Conservation (phyloP, 2,329 filamentous ascomycete species). For the Fusarium algeriense region DNA sequence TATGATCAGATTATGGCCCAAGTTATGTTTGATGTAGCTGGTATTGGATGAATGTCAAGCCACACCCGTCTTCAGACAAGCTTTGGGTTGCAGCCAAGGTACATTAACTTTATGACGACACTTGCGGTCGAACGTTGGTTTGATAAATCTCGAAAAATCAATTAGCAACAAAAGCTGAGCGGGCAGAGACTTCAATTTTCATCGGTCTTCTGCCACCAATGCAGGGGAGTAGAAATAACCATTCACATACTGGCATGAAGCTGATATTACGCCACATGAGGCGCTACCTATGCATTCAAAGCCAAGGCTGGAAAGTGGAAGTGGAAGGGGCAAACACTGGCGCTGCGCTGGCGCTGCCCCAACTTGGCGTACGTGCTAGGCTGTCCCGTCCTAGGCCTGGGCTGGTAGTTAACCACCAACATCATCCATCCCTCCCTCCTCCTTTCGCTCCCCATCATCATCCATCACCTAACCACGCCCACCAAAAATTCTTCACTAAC, state of each 20-base stretch:
- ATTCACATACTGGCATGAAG: not conserved
- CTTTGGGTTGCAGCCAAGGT: slow-evolving; percentile 9
- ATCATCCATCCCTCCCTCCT: slow-evolving; percentile 37
- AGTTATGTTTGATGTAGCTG: not conserved
- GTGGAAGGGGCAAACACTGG: slow-evolving; percentile 23
- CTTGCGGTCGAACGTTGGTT: not conserved
- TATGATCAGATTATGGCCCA: slow-evolving; percentile 7
- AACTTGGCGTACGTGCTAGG: slow-evolving; percentile 8
- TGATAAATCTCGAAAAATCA: not conserved
- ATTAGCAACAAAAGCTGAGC: not conserved
- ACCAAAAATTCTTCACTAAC: slow-evolving; percentile 39
- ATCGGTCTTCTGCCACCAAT: not conserved
- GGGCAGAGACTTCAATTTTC: not conserved
- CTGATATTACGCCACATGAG: slow-evolving; percentile 35
- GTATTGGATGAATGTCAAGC: slow-evolving; percentile 3
- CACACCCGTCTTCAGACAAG: slow-evolving; percentile 27
- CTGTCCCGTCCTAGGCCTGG: not conserved
- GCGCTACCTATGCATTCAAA: slow-evolving; percentile 32
- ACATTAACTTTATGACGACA: slow-evolving; percentile 22
- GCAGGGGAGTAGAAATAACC: not conserved
- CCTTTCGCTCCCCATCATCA: slow-evolving; percentile 41
- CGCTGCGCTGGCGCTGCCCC: slow-evolving; percentile 16
- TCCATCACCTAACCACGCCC: slow-evolving; percentile 41
- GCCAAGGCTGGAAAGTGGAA: slow-evolving; percentile 26
- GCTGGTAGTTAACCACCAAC: slow-evolving; percentile 33